Base-by-base conservation (phyloP, 306 rosid species). In the Fragaria iinumae region DNA sequence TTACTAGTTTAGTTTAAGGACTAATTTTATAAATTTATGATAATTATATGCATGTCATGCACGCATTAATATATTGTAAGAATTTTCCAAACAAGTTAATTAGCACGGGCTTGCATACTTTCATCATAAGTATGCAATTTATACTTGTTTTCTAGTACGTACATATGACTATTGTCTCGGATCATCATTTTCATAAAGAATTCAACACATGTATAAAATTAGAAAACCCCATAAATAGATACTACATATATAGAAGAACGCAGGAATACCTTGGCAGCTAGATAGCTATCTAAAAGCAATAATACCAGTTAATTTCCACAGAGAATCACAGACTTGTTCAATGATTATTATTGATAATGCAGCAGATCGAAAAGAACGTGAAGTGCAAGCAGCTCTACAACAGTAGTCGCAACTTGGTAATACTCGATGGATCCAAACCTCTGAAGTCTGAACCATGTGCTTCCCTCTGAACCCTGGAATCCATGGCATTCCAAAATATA, bases 341-440 rank as follows among this genome's bases (percentile, higher is more conserved):
- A 56, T 39, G 76, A 34, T 71, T 20, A 34, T 71, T 18, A 32
- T 20, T 39, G 76, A 34, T 71, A 34, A 34, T 20, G 45, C 41
- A 73, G 47, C 12, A 43, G 47, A 43, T 43, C 47, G 53, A 59
- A 32, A 73, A 43, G 68, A 73, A 73, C 77, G 77, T 41, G 77
- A 14, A 41, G 39, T 41, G 29, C 67, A 56, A 38, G 67, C 41
- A 13, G 52, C 47, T 43, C 47, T 43, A 43, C 53, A 48, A 48
- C 20, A 23, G 55, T 21, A 41, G n/a, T 63, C 17, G 2, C 21
- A 6, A 63, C n/a, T 29, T 2, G n/a, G 20, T 4, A 5, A 29
- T 47, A 11, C 50, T 14, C 47, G 34, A n/a, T 63, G 43, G 68
- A 63, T 32, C 65, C 64, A 57, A 29, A 62, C 3, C n/a, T 27